A percentile compares a stretch with the other conserved stretches of the same genome.
Evolutionary conservation across 805 yeast genomes (phyloP).

Genomic region (Cyberlindnera veronae): DNA sequence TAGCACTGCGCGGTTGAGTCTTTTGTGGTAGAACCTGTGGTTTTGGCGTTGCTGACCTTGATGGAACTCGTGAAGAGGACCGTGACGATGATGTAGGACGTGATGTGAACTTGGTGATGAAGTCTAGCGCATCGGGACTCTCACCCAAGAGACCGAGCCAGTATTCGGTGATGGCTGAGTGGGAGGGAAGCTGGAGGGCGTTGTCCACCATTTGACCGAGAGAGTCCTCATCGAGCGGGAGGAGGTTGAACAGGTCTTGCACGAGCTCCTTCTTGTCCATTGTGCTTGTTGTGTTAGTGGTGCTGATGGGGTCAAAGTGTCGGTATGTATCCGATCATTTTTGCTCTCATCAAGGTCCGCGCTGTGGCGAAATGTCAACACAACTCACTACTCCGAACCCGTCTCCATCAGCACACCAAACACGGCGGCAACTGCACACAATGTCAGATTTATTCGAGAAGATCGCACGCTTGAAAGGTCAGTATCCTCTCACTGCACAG

Average conservation of each 20-base stretch:
- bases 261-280: constrained; percentile 7
- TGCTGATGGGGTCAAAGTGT: not conserved
- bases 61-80: constrained; percentile 3
- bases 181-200: constrained; percentile 42
- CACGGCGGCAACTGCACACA: not conserved
- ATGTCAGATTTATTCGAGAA: constrained; percentile 17
- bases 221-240: constrained; percentile 60
- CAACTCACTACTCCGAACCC: not conserved
- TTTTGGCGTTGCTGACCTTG: constrained; percentile 2
- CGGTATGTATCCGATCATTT: not conserved
- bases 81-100: constrained; percentile 5
- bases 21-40: constrained; percentile 1
- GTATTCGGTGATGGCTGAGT: constrained; percentile 48
- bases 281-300: not conserved
- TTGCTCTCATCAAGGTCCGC: too few species aligned
- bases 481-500: not conserved
- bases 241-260: constrained; percentile 28
- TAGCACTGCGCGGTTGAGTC: constrained; percentile 1
- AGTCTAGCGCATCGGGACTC: constrained; percentile 47
- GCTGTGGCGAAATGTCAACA: too few species aligned
- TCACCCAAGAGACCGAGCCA: constrained; percentile 56
- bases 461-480: constrained; percentile 22
- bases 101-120: constrained; percentile 42
- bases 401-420: not conserved
- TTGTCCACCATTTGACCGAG: constrained; percentile 53